Percentiles rank a stretch among this genome's conserved stretches.
Evolutionary conservation across 2,329 filamentous ascomycete species (phyloP).

Genomic region (Fusarium humuli): DNA sequence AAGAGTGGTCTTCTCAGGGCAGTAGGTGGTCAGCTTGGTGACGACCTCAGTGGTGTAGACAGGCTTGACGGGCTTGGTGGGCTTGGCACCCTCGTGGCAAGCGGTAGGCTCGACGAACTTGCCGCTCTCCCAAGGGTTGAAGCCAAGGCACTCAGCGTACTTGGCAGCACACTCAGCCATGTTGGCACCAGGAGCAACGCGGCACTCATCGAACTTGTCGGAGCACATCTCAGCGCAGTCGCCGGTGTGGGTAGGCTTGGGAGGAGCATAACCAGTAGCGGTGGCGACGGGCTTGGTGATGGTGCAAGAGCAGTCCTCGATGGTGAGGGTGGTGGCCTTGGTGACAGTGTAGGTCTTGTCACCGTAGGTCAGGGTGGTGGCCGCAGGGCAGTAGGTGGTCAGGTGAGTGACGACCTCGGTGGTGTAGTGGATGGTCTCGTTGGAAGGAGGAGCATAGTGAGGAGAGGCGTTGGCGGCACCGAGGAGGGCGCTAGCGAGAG

Average conservation of each 20-base stretch:
- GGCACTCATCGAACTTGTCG: conserved; percentile 39
- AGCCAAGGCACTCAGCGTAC: conserved; percentile 44
- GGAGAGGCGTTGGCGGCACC: conserved; percentile 35
- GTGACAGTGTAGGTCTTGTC: conserved; percentile 73
- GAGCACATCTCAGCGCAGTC: conserved; percentile 34
- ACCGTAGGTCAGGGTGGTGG: conserved; percentile 70
- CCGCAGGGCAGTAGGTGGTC: conserved; percentile 75
- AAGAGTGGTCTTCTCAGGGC: conserved; percentile 47
- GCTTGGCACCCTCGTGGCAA: conserved; percentile 62
- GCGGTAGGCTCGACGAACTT: conserved; percentile 29
- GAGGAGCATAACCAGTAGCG: conserved; percentile 16
- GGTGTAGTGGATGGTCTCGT: conserved; percentile 59
- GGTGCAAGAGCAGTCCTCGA: conserved; percentile 75
- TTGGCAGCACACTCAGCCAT: conserved; percentile 41
- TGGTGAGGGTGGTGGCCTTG: conserved; percentile 71
- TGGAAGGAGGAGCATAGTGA: conserved; percentile 32
- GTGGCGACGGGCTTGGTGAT: conserved; percentile 57
- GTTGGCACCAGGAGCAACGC: conserved; percentile 35
- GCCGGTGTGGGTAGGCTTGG: conserved; percentile 22
- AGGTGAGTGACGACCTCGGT: conserved; percentile 72
- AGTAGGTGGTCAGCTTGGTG: conserved; percentile 54
- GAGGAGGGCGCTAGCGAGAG: conserved; percentile 31
- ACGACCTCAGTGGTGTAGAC: conserved; percentile 32
- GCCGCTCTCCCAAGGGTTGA: conserved; percentile 41
- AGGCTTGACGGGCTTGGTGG: conserved; percentile 3